phyloP scores from a whole-genome alignment of 768 basidiomycete species.

The Kwoniella sp. region DNA sequence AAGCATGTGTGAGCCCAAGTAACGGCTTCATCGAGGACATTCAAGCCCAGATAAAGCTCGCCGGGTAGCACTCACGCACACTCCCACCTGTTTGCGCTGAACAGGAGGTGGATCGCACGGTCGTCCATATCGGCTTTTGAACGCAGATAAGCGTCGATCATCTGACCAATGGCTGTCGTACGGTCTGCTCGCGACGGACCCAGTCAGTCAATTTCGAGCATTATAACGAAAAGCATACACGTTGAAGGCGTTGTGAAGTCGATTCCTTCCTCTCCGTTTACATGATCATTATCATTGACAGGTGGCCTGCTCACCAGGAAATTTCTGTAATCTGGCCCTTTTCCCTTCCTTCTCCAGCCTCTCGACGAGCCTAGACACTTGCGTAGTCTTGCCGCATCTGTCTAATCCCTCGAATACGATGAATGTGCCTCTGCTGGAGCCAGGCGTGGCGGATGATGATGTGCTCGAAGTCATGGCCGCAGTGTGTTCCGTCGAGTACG shows the following conservation, averaged over 20 bases:
- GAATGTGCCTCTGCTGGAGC: constrained; percentile 65
- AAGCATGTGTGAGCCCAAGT: no score
- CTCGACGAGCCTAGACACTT: constrained; percentile 66
- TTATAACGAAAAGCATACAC: no score
- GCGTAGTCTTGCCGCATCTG: constrained; percentile 90
- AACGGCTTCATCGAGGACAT: no score
- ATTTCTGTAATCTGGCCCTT: constrained; percentile 71
- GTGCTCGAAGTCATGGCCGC: neutral
- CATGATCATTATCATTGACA: no score
- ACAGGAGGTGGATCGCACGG: constrained; percentile 86
- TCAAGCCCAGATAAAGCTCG: no score
- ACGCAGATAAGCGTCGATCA: constrained; percentile 89
- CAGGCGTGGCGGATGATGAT: constrained; percentile 1
- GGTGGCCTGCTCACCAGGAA: constrained; percentile 83
- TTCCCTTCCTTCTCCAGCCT: constrained; percentile 61
- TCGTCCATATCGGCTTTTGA: constrained; percentile 86
- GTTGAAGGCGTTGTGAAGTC: no score
- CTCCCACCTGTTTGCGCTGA: constrained; percentile 98
- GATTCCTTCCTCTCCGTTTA: no score
- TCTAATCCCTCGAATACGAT: constrained; percentile 97
- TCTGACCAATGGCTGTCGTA: constrained; percentile 83
- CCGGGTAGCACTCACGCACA: constrained; percentile 66
- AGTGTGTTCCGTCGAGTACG: no score
- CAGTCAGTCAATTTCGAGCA: neutral
- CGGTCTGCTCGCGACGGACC: constrained; percentile 66